Evolutionary conservation across 805 yeast genomes (phyloP), one percentile per base, ranked within the genome.

Genomic region (Metschnikowia anglica): DNA sequence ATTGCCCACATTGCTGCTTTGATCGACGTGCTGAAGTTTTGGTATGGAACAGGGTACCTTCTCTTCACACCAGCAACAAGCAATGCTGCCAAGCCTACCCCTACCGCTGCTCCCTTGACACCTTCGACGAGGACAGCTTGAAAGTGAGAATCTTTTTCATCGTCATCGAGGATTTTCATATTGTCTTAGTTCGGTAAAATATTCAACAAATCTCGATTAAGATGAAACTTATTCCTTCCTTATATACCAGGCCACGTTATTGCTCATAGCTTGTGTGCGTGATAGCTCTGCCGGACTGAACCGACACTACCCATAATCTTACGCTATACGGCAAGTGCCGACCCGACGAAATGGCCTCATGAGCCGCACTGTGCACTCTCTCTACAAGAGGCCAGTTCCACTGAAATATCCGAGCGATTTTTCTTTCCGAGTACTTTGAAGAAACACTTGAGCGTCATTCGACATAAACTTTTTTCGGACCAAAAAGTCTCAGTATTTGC

Each of bases 81-180:
- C 11, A 80, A 80, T 12, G 68, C 65, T 2, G 91, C 77, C n/a
- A 79, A 54, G 4, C 68, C 63, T 1, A 76, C 58, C 40, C 96
- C 96, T 7, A 73, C 60, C 5, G 65, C 60, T 21, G 74, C 66
- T 49, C 90, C 90, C 53, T 80, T 75, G 16, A 73, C 25, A 41
- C 83, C 88, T 61, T 89, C 91, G 7, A 61, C 53, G 10, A 76
- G 58, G 16, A 83, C 77, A 47, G 79, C 78, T 50, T 73, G 68
- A 56, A 73, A 72, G 62, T 85, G 89, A 16, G 80, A 88, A 41
- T 73, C 73, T 46, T 79, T 71, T 66, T 85, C 90, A 60, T 83
- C 86, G 46, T 74, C 70, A 23, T 82, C 67, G 34, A 81, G 69
- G 48, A 85, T 64, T 73, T 85, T 85, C 93, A 85, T 85, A 24